These are phyloP conservation scores for Peniophora sp. DNA, from an alignment of 1,284 basidiomycete species.

Conservation along the genomic window DNA sequence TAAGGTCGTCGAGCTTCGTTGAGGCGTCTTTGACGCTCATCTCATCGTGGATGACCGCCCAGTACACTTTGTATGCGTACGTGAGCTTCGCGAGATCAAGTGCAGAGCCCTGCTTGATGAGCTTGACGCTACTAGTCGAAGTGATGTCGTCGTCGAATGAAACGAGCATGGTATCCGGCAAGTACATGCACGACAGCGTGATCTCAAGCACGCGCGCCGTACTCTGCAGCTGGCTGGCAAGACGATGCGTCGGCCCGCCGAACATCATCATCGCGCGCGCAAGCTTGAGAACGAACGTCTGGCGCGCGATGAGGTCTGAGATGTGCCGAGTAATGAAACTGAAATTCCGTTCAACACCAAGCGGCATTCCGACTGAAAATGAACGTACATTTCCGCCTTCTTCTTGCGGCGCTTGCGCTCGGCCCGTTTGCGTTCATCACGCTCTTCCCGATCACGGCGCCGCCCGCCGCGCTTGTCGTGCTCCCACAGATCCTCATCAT, in stretches of 20 bases:
- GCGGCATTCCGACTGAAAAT: too few relatives aligned
- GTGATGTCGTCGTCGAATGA: constrained; percentile 81
- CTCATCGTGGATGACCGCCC: constrained; percentile 86
- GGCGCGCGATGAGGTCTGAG: constrained; percentile 62
- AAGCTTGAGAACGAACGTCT: constrained; percentile 88
- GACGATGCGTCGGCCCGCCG: constrained; percentile 83
- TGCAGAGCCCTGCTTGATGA: constrained; percentile 71
- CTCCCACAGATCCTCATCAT: constrained; percentile 18
- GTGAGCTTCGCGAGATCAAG: constrained; percentile 76
- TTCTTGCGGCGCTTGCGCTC: constrained; percentile 40
- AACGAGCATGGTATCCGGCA: constrained; percentile 79
- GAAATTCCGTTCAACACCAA: too few relatives aligned
- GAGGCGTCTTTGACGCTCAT: constrained; percentile 79
- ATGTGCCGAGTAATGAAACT: constrained; percentile 26
- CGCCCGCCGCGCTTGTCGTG: constrained; percentile 14
- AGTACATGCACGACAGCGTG: constrained; percentile 78
- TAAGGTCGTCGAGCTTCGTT: constrained; percentile 65
- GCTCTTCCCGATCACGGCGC: constrained; percentile 4
- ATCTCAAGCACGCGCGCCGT: constrained; percentile 84
- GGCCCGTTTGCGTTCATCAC: constrained; percentile 26
- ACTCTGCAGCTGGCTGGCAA: constrained; percentile 82
- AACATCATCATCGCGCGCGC: constrained; percentile 94
- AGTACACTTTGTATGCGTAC: constrained; percentile 74
- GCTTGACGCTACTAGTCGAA: constrained; percentile 81
- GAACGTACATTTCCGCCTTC: constrained; percentile 74